A percentile compares a stretch with the other conserved stretches of the same genome.
phyloP scores from a whole-genome alignment of 179 eudicot genomes.

The Corrigiola litoralis region DNA sequence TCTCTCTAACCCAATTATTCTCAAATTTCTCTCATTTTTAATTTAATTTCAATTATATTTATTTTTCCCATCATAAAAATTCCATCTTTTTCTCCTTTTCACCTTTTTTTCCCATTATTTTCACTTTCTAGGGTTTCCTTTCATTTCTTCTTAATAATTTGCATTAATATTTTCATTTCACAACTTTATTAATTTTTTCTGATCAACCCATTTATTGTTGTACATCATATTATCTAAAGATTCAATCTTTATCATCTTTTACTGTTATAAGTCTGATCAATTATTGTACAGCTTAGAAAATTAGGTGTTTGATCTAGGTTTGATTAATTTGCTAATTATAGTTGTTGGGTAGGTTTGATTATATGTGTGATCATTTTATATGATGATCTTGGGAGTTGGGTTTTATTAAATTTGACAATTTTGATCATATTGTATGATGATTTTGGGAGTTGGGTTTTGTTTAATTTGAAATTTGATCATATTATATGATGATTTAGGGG shows the following conservation, averaged over 20 bases:
- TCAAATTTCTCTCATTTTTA: neutral
- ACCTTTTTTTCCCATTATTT: neutral
- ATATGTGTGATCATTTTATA: neutral
- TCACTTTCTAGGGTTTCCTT: conserved; percentile 24
- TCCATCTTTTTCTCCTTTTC: neutral
- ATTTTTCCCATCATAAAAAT: neutral
- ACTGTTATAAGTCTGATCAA: neutral
- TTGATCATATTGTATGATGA: too few relatives aligned
- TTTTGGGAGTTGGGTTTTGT: neutral
- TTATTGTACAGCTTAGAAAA: neutral
- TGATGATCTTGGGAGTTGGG: conserved; percentile 6
- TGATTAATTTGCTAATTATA: neutral
- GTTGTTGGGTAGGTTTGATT: neutral
- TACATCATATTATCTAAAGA: neutral
- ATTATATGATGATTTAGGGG: neutral
- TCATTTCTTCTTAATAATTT: too few relatives aligned
- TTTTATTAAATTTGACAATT: too few relatives aligned
- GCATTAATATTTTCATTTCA: too few relatives aligned
- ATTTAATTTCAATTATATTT: neutral
- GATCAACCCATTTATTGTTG: neutral
- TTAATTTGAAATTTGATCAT: conserved; percentile 7
- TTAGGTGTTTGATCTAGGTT: conserved; percentile 15
- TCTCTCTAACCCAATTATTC: conserved; percentile 4
- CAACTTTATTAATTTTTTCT: neutral
- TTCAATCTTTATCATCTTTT: neutral